Evolutionary conservation across 2,329 filamentous ascomycete genomes (phyloP), one percentile per base, ranked within the genome.

Genomic region (Pyricularia sp.): DNA sequence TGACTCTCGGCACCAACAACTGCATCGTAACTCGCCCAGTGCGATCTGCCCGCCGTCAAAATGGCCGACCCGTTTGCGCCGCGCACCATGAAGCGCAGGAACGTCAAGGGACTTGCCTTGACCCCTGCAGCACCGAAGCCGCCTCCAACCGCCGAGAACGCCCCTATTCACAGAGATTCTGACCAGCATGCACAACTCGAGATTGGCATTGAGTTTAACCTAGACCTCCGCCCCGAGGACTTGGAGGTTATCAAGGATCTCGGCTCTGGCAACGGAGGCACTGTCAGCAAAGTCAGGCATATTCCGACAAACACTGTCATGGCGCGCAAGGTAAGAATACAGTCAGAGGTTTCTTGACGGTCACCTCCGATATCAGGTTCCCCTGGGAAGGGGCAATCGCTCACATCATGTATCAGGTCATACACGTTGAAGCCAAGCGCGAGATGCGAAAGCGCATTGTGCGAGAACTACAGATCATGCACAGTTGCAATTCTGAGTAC

Each of bases 251-350:
- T 99, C 70, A 96, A 96, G 79, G 94, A 99, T 76, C 83, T 99
- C 40, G 94, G 94, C 62, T 91, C 91, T 63, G 94, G 94, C 67
- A 99, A 99, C 80, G 94, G 94, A 72, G 94, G 94, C 66, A 97
- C 94, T 24, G 94, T 99, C 72, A 97, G 93, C 81, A 99, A 99
- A 78, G 94, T 99, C 73, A 90, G 89, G 80, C 93, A 99, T 79
- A 86, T 92, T 68, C 92, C 91, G 44, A 97, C 93, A 44, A 96
- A 96, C 74, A 96, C 94, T 22, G 85, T 96, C 70, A 99, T 99
- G 94, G 94, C 94, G 70, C 87, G 93, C 78, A 99, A 99, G 90
- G 94, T 97, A 72, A 66, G 68, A 65, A 22, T 16, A 9, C 3
- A 22, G 9, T 16, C 13, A 8, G 28, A 16, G 16, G 31, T 60